Evolutionary conservation across 345 rosid genomes (phyloP).

Genomic region (Euphorbia lathyris): DNA sequence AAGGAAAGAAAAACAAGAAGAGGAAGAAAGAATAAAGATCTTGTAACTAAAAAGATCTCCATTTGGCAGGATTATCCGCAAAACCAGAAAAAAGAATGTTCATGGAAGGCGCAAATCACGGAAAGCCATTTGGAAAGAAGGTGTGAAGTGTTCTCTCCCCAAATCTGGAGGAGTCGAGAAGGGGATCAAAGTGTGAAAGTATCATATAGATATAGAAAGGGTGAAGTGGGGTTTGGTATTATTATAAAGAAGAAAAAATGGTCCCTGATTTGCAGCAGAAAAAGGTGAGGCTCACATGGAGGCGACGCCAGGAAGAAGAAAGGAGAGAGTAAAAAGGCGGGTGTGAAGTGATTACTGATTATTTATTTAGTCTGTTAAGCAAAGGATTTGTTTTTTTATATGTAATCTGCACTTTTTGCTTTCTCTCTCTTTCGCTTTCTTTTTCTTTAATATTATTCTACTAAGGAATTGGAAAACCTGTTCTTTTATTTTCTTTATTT

Average conservation of each 20-base stretch:
- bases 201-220: neutral
- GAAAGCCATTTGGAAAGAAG: conserved; percentile 22
- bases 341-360: conserved; percentile 7
- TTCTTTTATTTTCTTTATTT: neutral
- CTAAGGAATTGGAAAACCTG: too few relatives aligned
- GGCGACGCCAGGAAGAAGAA: conserved; percentile 4
- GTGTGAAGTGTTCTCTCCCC: neutral
- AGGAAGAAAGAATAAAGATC: conserved; percentile 18
- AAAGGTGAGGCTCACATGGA: conserved; percentile 29
- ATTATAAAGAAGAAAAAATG: neutral
- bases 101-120: conserved; percentile 10
- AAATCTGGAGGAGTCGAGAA: conserved; percentile 13
- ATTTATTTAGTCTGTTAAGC: neutral
- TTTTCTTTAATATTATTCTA: too few relatives aligned
- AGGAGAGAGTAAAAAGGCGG: conserved; percentile 33
- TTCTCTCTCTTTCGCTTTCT: too few relatives aligned
- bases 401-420: neutral
- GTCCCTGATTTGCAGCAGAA: conserved; percentile 10
- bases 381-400: neutral
- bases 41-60: conserved; percentile 23
- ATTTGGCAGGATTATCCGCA: neutral
- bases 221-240: neutral
- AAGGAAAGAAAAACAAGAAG: conserved; percentile 24
- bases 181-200: neutral
- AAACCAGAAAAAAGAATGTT: neutral